Base-by-base conservation (phyloP, 176 grass and related monocot genomes). In the Leersia perrieri region DNA sequence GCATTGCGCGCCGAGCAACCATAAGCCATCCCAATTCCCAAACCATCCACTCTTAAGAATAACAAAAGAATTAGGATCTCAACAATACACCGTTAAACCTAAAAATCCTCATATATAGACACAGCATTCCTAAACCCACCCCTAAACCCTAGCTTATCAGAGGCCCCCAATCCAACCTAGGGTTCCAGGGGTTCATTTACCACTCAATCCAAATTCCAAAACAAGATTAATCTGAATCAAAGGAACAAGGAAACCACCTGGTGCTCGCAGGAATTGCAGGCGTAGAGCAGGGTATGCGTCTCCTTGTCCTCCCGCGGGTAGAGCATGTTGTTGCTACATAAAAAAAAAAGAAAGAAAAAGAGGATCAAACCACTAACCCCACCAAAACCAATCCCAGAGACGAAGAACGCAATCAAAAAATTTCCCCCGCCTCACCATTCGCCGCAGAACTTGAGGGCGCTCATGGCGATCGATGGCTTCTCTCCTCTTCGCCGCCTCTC, bases 241-340 rank as follows among this genome's bases (percentile, higher is more conserved):
- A 27, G 33, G 45, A 57, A 66, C 16, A 31, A 53, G 8, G 64
- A n/a, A 38, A 34, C 53, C 22, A 78, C 90, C 92, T 98, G 78
- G 80, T 98, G 85, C 38, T 94, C 77, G 69, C 92, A 98, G 41
- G 86, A 70, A 26, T 82, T 83, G 72, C 95, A 98, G 13, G 92
- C 81, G 75, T 94, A 94, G 70, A 91, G 65, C 61, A 98, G 92
- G 45, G 60, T 72, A 80, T 29, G 70, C 61, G 66, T 90, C 71
- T 91, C 95, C 81, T 87, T 94, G 83, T 98, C 92, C 82, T 92
- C 95, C 80, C 77, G 83, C 49, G 92, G 95, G 80, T 94, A 94
- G 34, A 98, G 66, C 82, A 94, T 94, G 85, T 98, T 98, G 88
- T 91, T 91, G 88, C 95, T 98, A 79, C 23, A 30, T 22, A 11